A percentile compares a stretch with the other conserved stretches of the same genome.
Conservation (phyloP, 164 flowering plant genomes). For the Piper betle region DNA sequence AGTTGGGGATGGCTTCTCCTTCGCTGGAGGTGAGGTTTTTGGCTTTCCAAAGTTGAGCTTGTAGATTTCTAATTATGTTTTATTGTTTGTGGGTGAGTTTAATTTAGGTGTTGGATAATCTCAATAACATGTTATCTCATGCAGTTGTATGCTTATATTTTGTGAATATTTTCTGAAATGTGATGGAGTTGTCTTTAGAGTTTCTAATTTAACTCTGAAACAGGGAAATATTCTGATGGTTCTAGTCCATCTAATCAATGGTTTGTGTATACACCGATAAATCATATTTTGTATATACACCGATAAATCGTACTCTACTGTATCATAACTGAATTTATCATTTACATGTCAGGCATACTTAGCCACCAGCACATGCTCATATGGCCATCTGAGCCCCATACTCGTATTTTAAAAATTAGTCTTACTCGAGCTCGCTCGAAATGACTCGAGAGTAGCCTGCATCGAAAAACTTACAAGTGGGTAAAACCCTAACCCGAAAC, state of each 20-base stretch:
- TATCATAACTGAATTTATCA: too few relatives aligned
- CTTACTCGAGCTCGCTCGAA: too few relatives aligned
- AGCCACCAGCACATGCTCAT: too few relatives aligned
- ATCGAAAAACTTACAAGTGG: too few relatives aligned
- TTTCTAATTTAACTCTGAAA: conserved; percentile 1
- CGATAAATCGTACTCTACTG: too few relatives aligned
- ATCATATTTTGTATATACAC: too few relatives aligned
- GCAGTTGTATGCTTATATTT: not conserved
- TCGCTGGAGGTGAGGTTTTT: conserved; percentile 53
- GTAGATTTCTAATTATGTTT: not conserved
- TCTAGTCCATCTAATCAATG: conserved; percentile 69
- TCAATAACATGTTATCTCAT: not conserved
- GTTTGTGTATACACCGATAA: too few relatives aligned
- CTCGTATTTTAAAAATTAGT: too few relatives aligned
- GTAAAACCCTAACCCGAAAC: too few relatives aligned
- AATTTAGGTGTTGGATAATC: not conserved
- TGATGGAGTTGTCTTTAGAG: not conserved
- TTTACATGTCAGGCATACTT: too few relatives aligned
- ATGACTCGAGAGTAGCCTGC: too few relatives aligned
- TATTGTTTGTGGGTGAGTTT: not conserved
- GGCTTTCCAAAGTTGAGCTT: not conserved
- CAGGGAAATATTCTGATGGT: conserved; percentile 86
- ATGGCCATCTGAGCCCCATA: too few relatives aligned
- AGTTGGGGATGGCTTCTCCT: conserved; percentile 87
- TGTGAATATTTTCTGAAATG: not conserved